A percentile compares a stretch with the other conserved stretches of the same genome.
These are phyloP conservation scores for Petasospora rhodanensis DNA, from an alignment of 1,139 yeast genomes.

Conservation along the genomic window DNA sequence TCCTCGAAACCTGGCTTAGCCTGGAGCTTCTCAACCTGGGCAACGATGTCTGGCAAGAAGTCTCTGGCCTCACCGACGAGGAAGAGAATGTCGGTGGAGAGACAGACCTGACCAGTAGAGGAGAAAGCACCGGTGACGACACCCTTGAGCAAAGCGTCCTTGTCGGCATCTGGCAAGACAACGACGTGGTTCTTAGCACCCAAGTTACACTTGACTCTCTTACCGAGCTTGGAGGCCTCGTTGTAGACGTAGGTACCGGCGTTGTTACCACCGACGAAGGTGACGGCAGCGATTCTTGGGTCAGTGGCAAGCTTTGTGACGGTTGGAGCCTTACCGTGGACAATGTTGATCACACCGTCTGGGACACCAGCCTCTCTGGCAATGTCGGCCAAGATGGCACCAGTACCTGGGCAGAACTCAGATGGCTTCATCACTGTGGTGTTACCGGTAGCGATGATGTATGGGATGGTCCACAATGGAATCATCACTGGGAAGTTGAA, in stretches of 20 bases:
- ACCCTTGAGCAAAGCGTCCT: constrained; percentile 24
- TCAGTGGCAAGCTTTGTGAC: constrained; percentile 72
- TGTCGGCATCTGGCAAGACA: constrained; percentile 47
- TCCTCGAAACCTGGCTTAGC: constrained; percentile 28
- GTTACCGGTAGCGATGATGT: constrained; percentile 73
- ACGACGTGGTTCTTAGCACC: constrained; percentile 80
- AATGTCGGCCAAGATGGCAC: constrained; percentile 70
- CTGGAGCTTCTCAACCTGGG: constrained; percentile 20
- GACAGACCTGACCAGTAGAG: constrained; percentile 29
- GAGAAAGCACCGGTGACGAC: constrained; percentile 28
- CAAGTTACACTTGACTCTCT: constrained; percentile 72
- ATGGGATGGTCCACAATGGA: constrained; percentile 79
- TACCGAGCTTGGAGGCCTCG: constrained; percentile 62
- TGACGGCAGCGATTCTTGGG: constrained; percentile 73
- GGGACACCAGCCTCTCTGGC: constrained; percentile 77
- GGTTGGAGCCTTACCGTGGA: constrained; percentile 74
- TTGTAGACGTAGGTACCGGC: constrained; percentile 30
- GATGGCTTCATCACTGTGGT: constrained; percentile 74
- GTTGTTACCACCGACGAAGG: constrained; percentile 35
- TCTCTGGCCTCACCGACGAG: constrained; percentile 27
- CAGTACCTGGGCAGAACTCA: constrained; percentile 78
- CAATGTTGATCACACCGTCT: constrained; percentile 67
- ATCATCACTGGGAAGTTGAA: constrained; percentile 81
- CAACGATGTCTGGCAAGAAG: constrained; percentile 26
- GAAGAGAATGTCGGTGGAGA: constrained; percentile 27